phyloP scores from a whole-genome alignment of 768 basidiomycete genomes.

The Suillus paluster region DNA sequence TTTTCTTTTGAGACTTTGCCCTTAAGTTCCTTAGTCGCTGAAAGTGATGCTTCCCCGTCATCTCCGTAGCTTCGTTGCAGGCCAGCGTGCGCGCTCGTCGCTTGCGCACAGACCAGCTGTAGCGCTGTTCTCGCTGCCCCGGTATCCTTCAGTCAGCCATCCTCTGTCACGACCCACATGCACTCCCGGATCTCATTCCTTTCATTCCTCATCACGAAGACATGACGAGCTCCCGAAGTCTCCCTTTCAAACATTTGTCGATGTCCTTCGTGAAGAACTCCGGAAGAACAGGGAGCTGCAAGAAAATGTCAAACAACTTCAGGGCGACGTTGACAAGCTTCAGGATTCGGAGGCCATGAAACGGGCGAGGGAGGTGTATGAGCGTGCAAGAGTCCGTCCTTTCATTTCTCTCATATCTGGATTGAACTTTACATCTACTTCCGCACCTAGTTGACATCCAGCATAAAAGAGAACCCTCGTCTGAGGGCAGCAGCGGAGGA shows the following conservation, averaged over 20 bases:
- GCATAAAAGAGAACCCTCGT: constrained; percentile 94
- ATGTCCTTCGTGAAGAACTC: constrained; percentile 90
- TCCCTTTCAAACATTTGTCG: constrained; percentile 95
- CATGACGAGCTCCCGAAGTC: constrained; percentile 79
- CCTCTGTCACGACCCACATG: constrained; percentile 13
- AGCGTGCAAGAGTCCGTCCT: constrained; percentile 82
- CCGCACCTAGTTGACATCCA: constrained; percentile 74
- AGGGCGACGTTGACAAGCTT: constrained; percentile 96
- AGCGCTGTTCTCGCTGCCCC: constrained; percentile 31
- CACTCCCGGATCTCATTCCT: constrained; percentile 36
- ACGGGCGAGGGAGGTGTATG: constrained; percentile 88
- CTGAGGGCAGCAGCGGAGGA: constrained; percentile 93
- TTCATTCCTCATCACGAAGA: constrained; percentile 69
- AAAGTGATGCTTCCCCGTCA: constrained; percentile 52
- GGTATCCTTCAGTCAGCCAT: constrained; percentile 25
- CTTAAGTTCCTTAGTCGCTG: not conserved
- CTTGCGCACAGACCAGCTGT: constrained; percentile 17
- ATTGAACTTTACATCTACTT: constrained; percentile 10
- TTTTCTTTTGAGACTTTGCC: not conserved
- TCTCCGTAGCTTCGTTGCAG: constrained; percentile 42
- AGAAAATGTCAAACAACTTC: constrained; percentile 95
- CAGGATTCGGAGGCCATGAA: constrained; percentile 98
- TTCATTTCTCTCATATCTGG: constrained; percentile 3
- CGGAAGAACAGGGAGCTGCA: constrained; percentile 93
- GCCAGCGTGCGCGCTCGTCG: constrained; percentile 29